Conservation (phyloP, 495 filamentous ascomycete species). For the Aspergillus bridgeri region DNA sequence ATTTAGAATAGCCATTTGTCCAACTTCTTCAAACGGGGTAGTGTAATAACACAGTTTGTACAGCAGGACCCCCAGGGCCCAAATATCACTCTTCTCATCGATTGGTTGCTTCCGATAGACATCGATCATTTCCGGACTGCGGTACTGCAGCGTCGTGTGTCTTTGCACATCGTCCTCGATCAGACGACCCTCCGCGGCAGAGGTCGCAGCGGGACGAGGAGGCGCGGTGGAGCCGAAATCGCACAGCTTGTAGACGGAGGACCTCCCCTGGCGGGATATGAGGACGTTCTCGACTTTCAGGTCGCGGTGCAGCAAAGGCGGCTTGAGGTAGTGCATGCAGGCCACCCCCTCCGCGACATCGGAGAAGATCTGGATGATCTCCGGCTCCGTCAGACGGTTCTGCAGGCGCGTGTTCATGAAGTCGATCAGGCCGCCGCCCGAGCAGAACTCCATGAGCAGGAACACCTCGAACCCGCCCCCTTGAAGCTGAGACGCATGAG, state of each 20-base stretch:
- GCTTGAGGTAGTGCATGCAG: constrained; percentile 98
- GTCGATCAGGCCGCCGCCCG: constrained; percentile 88
- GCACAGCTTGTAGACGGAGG: constrained; percentile 83
- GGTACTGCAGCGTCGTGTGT: constrained; percentile 94
- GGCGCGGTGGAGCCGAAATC: constrained; percentile 93
- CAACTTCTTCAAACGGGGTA: constrained; percentile 95
- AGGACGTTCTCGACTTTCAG: constrained; percentile 98
- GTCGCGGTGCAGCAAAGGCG: constrained; percentile 88
- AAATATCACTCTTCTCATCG: constrained; percentile 98
- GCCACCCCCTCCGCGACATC: constrained; percentile 95
- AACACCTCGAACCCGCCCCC: constrained; percentile 97
- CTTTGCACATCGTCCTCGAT: constrained; percentile 97
- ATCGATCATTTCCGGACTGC: constrained; percentile 98
- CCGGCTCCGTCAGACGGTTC: constrained; percentile 93
- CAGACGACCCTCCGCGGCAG: constrained; percentile 77
- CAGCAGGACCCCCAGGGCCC: constrained; percentile 90
- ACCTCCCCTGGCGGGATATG: constrained; percentile 63
- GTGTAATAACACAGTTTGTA: constrained; percentile 99
- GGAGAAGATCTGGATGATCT: constrained; percentile 94
- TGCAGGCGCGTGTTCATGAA: constrained; percentile 99
- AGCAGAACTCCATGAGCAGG: constrained; percentile 90
- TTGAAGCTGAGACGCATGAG: constrained; percentile 88
- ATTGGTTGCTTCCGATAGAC: constrained; percentile 95
- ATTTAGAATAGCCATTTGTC: constrained; percentile 97
- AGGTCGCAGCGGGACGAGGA: constrained; percentile 78